Base-by-base conservation (phyloP, 2,329 filamentous ascomycete genomes). In the Xylaria sp. region DNA sequence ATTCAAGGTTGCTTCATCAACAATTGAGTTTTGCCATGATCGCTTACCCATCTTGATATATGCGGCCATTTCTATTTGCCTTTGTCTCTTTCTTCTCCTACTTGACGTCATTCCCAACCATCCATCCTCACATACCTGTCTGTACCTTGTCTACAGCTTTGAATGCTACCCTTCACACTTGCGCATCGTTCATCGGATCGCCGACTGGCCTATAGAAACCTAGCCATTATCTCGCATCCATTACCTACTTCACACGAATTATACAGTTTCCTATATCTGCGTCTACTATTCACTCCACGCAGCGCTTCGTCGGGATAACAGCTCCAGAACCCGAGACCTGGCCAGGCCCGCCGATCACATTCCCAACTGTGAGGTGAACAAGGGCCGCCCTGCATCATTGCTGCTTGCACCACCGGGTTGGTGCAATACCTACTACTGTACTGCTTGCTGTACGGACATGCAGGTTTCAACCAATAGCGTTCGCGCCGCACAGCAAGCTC, bases 391-490 rank as follows among this genome's bases (percentile, higher is more conserved):
- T 63, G 63, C 63, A 65, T 38, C 36, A 13, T 54, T 59, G 59
- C 59, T 63, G 60, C 63, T 28, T 54, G 58, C 63, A 62, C 54
- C 20, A 23, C 36, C 40, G 58, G 59, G 15, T 26, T 56, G 56
- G 62, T 56, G 54, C 54, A 56, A 40, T 17, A 38, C 10, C 10
- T 11, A 38, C 9, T 38, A 38, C 36, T 38, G 36, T 38, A n/a
- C 44, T 42, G 23, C 36, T 28, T 53, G 23, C 36, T 28, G 59
- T 53, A 49, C 28, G 61, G 59, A 56, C 59, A 70, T 70, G 68
- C 66, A 66, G 59, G 62, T 59, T 33, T 62, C 69, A 56, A 53
- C 71, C 71, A 71, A 71, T 73, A 59, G 64, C 51, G 46, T 56
- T 28, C 65, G 58, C 15, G 65, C 64, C 13, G 67, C 63, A 48